A percentile compares a stretch with the other conserved stretches of the same genome.
Conservation (phyloP, 371 early-diverging fungal species). For the Mucor mucedo region DNA sequence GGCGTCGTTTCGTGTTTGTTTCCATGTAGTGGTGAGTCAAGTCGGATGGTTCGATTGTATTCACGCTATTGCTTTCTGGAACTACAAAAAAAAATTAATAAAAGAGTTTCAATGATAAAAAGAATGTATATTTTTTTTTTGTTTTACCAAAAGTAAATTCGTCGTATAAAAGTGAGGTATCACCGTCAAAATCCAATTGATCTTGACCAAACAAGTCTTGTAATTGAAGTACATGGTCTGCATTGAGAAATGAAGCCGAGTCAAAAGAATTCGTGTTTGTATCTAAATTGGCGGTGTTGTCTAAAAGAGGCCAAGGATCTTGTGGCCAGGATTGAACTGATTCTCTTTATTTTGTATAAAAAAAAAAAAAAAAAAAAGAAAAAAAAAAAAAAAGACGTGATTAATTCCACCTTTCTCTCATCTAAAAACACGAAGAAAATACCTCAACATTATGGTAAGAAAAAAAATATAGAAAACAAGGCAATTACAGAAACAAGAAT, state of each 20-base stretch:
- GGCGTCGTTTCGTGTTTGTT: conserved; percentile 1
- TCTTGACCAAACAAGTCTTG: conserved; percentile 29
- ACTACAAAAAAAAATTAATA: too few species aligned
- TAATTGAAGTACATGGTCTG: conserved; percentile 12
- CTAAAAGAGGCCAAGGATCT: conserved; percentile 12
- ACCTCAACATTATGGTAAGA: not conserved
- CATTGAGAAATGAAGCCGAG: conserved; percentile 10
- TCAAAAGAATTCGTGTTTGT: conserved; percentile 1
- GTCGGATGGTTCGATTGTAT: too few species aligned
- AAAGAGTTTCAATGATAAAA: too few species aligned
- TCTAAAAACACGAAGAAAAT: not conserved
- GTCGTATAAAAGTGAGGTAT: conserved; percentile 7
- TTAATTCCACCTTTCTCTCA: too few species aligned
- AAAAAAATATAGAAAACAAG: too few species aligned
- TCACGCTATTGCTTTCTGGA: too few species aligned
- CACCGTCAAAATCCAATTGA: conserved; percentile 12
- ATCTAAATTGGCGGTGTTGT: not conserved
- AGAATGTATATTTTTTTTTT: too few species aligned
- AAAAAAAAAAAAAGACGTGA: too few species aligned
- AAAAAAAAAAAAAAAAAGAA: too few species aligned
- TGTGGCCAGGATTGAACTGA: conserved; percentile 21
- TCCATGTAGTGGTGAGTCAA: too few species aligned
- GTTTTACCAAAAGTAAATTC: conserved; percentile 24
- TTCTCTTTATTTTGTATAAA: conserved; percentile 11
- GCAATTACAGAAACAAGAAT: too few species aligned